Evolutionary conservation across 1,139 yeast species (phyloP).

Genomic region (Hemisphaericaspora lyxosophila): DNA sequence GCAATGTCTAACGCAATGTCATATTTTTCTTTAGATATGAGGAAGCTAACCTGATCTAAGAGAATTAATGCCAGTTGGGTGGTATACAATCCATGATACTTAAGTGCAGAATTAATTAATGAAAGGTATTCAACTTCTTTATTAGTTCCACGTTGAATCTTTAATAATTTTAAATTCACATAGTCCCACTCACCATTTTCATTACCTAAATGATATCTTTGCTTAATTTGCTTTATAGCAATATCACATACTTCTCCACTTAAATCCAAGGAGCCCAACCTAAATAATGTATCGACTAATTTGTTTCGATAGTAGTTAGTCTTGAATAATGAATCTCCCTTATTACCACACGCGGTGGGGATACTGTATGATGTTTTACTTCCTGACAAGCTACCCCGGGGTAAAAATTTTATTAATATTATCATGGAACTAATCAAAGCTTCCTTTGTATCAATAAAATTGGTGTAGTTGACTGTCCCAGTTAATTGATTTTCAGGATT

Average conservation of each 20-base stretch:
- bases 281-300: slow-evolving; percentile 32
- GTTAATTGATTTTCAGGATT: slow-evolving; percentile 33
- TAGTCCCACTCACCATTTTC: slow-evolving; percentile 28
- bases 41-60: slow-evolving; percentile 40
- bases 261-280: slow-evolving; percentile 23
- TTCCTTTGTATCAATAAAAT: slow-evolving; percentile 19
- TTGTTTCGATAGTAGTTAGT: slow-evolving; percentile 36
- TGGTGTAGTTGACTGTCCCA: slow-evolving; percentile 34
- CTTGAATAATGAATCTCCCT: slow-evolving; percentile 20
- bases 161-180: slow-evolving; percentile 30
- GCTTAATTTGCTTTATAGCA: slow-evolving; percentile 24
- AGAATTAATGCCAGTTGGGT: slow-evolving; percentile 40
- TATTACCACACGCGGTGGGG: slow-evolving; percentile 32
- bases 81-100: slow-evolving; percentile 17
- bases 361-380: slow-evolving; percentile 28
- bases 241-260: slow-evolving; percentile 18
- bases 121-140: slow-evolving; percentile 27
- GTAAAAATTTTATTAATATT: slow-evolving; percentile 25
- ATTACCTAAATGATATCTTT: slow-evolving; percentile 13
- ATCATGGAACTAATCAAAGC: slow-evolving; percentile 18
- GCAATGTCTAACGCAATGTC: slow-evolving; percentile 32
- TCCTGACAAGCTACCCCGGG: slow-evolving; percentile 31
- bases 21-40: slow-evolving; percentile 30
- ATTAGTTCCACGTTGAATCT: slow-evolving; percentile 27
- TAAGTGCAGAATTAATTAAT: slow-evolving; percentile 26